Evolutionary conservation across 2,329 filamentous ascomycete species (phyloP), one percentile per base, ranked within the genome.

Genomic region (Arachnopeziza araneosa): DNA sequence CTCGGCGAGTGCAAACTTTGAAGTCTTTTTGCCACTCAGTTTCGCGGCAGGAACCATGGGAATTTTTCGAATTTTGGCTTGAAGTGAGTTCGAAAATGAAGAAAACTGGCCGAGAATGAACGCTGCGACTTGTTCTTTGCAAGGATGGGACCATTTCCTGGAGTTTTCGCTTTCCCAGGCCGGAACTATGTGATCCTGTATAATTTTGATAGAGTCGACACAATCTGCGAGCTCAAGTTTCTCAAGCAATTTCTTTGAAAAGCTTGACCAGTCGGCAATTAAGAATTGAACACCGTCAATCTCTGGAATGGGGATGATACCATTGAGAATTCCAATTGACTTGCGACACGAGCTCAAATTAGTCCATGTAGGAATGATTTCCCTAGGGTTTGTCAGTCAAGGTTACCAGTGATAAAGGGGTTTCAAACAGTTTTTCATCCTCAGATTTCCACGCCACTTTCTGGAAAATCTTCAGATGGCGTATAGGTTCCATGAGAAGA

Each of bases 121-220:
- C 24, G 50, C 32, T 32, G 65, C 53, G 5, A 64, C 48, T 44
- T 66, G 60, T 32, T 62, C 52, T 52, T 66, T 68, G 55, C 58
- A 62, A 22, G 50, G 57, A 44, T 24, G 22, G 8, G 49, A 44
- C 63, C 63, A 64, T 12, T 30, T 51, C 2, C 23, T 55, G 10
- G 24, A 32, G 10, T 64, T 24, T 17, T 10, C 24, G 10, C 36
- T 55, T 21, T 58, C 24, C 68, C 67, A 70, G 5, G 61, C 59
- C 14, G 66, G 66, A 24, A 70, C 62, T 7, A 70, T 59, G 50
- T 64, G 52, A 12, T 57, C 52, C 32, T 69, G 23, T 9, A 70
- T 50, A 0, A 67, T 23, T 30, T 59, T 14, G 4, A 52, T 22
- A 2, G 54, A 44, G 4, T 23, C 51, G 6, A 61, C 36, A 36